Evolutionary conservation across 306 rosid species (phyloP).

Genomic region (Castanopsis chinensis): DNA sequence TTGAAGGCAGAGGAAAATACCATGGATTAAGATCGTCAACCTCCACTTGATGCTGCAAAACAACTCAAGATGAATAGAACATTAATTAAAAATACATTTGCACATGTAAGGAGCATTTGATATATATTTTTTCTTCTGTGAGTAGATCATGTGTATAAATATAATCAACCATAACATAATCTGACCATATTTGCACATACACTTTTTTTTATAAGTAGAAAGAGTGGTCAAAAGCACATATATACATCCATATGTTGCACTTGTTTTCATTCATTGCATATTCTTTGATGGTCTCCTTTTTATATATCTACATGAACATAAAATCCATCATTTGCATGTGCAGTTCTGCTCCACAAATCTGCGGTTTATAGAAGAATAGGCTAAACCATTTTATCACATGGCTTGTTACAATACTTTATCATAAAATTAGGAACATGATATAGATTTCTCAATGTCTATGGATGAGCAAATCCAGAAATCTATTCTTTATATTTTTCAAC

Average conservation of each 20-base stretch:
- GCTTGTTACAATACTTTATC: background rate
- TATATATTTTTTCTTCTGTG: background rate
- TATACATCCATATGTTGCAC: background rate
- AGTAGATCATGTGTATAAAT: background rate
- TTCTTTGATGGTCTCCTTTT: background rate
- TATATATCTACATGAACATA: background rate
- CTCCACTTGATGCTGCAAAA: constrained; percentile 51
- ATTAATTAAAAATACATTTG: constrained; percentile 9
- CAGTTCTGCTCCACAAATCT: background rate
- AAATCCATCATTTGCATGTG: background rate
- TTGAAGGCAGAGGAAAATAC: constrained; percentile 89
- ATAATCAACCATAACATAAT: constrained; percentile 7
- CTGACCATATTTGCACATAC: background rate
- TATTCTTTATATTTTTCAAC: too few relatives aligned
- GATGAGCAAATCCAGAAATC: too few relatives aligned
- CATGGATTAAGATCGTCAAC: constrained; percentile 64
- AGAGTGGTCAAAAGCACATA: background rate
- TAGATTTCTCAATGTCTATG: too few relatives aligned
- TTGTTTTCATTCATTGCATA: background rate
- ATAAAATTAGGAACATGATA: background rate
- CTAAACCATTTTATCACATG: background rate
- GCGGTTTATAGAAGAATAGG: background rate
- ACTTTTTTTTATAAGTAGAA: too few relatives aligned
- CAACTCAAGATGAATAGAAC: constrained; percentile 27
- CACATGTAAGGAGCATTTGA: background rate